Percentiles rank a stretch among this genome's conserved stretches.
Evolutionary conservation across 2,329 filamentous ascomycete species (phyloP).

Genomic region (Trichoderma guizhouense): DNA sequence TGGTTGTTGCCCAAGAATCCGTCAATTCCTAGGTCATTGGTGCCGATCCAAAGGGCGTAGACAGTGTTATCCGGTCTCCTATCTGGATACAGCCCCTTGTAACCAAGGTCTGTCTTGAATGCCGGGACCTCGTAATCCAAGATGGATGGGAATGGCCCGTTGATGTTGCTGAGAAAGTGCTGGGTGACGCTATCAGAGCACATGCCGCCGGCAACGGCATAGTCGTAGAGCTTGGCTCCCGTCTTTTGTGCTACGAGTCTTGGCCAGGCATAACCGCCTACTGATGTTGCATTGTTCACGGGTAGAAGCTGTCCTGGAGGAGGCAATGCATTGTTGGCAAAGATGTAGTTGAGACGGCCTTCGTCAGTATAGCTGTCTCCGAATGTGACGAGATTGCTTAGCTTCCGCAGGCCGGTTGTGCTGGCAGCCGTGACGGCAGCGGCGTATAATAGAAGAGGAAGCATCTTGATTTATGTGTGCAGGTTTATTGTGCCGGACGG

Average conservation of each 20-base stretch:
- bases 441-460: not conserved
- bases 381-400: constrained; percentile 61
- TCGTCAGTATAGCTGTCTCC: constrained; percentile 78
- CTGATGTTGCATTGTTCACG: constrained; percentile 50
- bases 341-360: constrained; percentile 62
- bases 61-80: constrained; percentile 58
- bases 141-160: constrained; percentile 55
- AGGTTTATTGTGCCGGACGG: not conserved
- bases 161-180: constrained; percentile 25
- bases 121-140: constrained; percentile 59
- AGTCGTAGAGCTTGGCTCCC: constrained; percentile 58
- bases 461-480: not conserved
- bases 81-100: constrained; percentile 38
- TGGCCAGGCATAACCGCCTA: constrained; percentile 67
- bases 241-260: constrained; percentile 62
- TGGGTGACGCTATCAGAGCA: constrained; percentile 63
- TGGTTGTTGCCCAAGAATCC: constrained; percentile 67
- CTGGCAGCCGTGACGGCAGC: not conserved
- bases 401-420: not conserved
- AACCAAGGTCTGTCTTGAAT: constrained; percentile 48
- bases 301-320: constrained; percentile 54
- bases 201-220: constrained; percentile 69
- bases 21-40: constrained; percentile 68
- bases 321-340: constrained; percentile 56
- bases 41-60: constrained; percentile 77